Base-by-base conservation (phyloP, 805 yeast genomes). In the Candida xyloterini region DNA sequence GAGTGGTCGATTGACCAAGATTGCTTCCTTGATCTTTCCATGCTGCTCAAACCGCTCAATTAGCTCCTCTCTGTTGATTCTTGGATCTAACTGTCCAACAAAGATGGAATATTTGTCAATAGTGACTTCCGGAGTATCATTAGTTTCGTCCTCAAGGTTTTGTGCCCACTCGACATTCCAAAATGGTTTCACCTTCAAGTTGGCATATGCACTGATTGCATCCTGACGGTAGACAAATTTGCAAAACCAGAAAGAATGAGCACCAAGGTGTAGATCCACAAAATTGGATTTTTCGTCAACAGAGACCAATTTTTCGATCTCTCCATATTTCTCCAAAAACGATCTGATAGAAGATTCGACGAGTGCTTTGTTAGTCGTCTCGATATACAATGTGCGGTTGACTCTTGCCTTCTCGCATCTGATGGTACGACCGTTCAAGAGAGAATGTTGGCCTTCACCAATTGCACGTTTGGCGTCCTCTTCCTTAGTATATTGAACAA, bases 391-490 rank as follows among this genome's bases (percentile, higher is more conserved):
- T 10, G 97, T 90, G 48, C 97, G 72, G 62, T 90, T 91, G 32
- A 90, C 96, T 54, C 84, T 81, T 1, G 98, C 98, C 14, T 81
- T 81, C 63, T 91, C 97, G 63, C 95, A 86, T 40, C 97, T 74
- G 30, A 91, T 76, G 3, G 78, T 68, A 57, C 95, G 73, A 10
- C 89, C 95, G 57, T 85, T 79, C 33, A 89, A 62, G 6, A 68
- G 59, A 5, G 87, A 70, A 41, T 81, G 79, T 52, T 85, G 91
- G 9, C 88, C 95, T 44, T 70, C 69, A 14, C 58, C 62, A 38
- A 88, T 72, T 1, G 96, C 96, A 4, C 48, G 56, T 45, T 71
- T 69, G 4, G 95, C 89, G 48, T 84, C 91, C 7, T 63, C 67
- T 47, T 84, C 93, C 41, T 67, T 76, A 7, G 77, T 68, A 58